Conservation (phyloP, 1,139 yeast genomes). For the Scheffersomyces parashehatae region DNA sequence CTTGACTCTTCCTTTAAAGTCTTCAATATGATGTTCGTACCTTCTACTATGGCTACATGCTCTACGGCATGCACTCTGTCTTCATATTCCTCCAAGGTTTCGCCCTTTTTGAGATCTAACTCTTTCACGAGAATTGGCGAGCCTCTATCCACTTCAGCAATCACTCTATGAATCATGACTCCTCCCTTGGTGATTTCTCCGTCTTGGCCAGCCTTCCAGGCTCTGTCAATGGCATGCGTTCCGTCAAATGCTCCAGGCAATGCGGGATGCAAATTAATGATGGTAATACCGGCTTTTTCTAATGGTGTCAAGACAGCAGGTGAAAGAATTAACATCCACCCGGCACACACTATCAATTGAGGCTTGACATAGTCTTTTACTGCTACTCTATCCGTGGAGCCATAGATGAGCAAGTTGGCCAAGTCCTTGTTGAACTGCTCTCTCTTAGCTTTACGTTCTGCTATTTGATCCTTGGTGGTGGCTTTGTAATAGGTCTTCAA, state of each 20-base stretch:
- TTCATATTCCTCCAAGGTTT: slow-evolving; percentile 77
- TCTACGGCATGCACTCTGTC: slow-evolving; percentile 80
- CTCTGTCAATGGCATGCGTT: slow-evolving; percentile 93
- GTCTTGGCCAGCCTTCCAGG: slow-evolving; percentile 90
- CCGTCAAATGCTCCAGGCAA: slow-evolving; percentile 97
- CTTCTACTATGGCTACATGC: slow-evolving; percentile 91
- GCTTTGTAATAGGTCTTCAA: slow-evolving; percentile 75
- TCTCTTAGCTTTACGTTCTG: slow-evolving; percentile 60
- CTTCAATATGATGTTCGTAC: slow-evolving; percentile 62
- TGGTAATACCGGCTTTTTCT: slow-evolving; percentile 61
- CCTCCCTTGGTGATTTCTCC: slow-evolving; percentile 83
- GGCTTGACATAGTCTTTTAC: slow-evolving; percentile 50
- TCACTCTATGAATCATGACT: slow-evolving; percentile 94
- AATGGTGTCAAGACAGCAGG: slow-evolving; percentile 72
- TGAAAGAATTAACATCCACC: slow-evolving; percentile 94
- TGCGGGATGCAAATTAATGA: slow-evolving; percentile 94
- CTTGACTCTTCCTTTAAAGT: slow-evolving; percentile 21
- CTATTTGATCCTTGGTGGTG: slow-evolving; percentile 63
- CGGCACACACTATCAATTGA: slow-evolving; percentile 91
- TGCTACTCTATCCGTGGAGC: slow-evolving; percentile 32
- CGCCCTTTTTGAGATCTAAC: slow-evolving; percentile 67
- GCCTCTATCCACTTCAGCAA: slow-evolving; percentile 92
- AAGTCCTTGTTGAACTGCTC: slow-evolving; percentile 74
- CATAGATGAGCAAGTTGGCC: slow-evolving; percentile 62
- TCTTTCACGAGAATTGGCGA: slow-evolving; percentile 84